phyloP scores from a whole-genome alignment of 768 basidiomycete species.

The Roridomyces roridus region DNA sequence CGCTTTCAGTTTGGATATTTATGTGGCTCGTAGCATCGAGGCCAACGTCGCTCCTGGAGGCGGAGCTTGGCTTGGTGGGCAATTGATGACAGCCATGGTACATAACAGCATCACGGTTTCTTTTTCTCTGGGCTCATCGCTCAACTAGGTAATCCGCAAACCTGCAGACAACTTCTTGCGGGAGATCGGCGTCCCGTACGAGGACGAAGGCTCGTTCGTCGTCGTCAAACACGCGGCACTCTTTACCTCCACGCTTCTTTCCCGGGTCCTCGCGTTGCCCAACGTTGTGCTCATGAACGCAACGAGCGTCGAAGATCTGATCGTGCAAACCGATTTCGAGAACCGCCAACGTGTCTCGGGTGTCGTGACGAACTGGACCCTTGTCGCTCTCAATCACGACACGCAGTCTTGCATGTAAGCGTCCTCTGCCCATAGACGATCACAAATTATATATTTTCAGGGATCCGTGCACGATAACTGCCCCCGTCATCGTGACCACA shows the following conservation, averaged over 20 bases:
- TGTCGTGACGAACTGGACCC: slow-evolving; percentile 59
- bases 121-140: not conserved
- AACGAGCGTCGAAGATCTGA: slow-evolving; percentile 82
- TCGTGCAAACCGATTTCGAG: slow-evolving; percentile 66
- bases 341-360: slow-evolving; percentile 56
- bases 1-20: slow-evolving; percentile 32
- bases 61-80: slow-evolving; percentile 80
- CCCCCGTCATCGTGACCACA: slow-evolving; percentile 72
- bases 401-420: slow-evolving; percentile 70
- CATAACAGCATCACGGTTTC: too few species aligned
- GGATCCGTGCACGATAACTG: slow-evolving; percentile 84
- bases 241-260: slow-evolving; percentile 79
- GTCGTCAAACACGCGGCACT: slow-evolving; percentile 85
- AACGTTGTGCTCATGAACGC: slow-evolving; percentile 82
- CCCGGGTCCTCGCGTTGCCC: slow-evolving; percentile 70
- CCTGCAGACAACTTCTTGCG: slow-evolving; percentile 75
- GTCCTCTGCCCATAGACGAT: too few species aligned
- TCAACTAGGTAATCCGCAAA: slow-evolving; percentile 71
- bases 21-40: slow-evolving; percentile 67
- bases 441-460: too few species aligned
- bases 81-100: slow-evolving; percentile 83
- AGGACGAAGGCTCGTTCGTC: slow-evolving; percentile 79
- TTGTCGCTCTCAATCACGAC: slow-evolving; percentile 67
- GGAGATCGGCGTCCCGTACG: slow-evolving; percentile 74
- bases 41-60: slow-evolving; percentile 83